Evolutionary conservation across 2,329 filamentous ascomycete species (phyloP).

Genomic region (Alternaria longipes): DNA sequence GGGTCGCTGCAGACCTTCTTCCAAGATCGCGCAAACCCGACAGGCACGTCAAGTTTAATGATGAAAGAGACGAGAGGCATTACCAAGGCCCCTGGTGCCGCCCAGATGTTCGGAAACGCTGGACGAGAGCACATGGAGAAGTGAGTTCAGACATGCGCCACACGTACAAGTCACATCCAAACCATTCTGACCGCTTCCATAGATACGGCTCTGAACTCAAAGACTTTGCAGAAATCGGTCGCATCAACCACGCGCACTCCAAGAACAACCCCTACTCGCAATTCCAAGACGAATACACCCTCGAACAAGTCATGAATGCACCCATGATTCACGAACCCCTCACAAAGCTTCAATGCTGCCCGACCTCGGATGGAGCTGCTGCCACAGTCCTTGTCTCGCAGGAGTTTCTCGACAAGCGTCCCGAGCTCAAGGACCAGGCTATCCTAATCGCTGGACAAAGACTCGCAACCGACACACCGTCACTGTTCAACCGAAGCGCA

Average conservation of each 20-base stretch:
- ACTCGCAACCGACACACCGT: slow-evolving; percentile 83
- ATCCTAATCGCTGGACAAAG: slow-evolving; percentile 88
- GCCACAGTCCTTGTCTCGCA: slow-evolving; percentile 90
- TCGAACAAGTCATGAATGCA: slow-evolving; percentile 79
- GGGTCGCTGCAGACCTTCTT: slow-evolving; percentile 86
- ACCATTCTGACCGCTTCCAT: slow-evolving; percentile 25
- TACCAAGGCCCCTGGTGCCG: slow-evolving; percentile 83
- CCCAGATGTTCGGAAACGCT: slow-evolving; percentile 96
- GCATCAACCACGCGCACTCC: slow-evolving; percentile 92
- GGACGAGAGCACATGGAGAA: slow-evolving; percentile 95
- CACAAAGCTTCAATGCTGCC: slow-evolving; percentile 98
- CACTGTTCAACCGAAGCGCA: slow-evolving; percentile 78
- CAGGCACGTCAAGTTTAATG: slow-evolving; percentile 75
- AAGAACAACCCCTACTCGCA: slow-evolving; percentile 97
- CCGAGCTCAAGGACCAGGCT: slow-evolving; percentile 83
- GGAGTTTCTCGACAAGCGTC: slow-evolving; percentile 83
- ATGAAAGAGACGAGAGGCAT: slow-evolving; percentile 84
- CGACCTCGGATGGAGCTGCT: slow-evolving; percentile 90
- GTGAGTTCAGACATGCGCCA: slow-evolving; percentile 56
- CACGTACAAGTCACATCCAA: background rate
- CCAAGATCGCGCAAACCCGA: slow-evolving; percentile 84
- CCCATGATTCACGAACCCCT: slow-evolving; percentile 85
- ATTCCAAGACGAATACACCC: slow-evolving; percentile 90
- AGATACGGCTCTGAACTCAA: slow-evolving; percentile 82
- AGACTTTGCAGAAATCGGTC: slow-evolving; percentile 94